A percentile compares a stretch with the other conserved stretches of the same genome.
These are phyloP conservation scores for Croton setiger DNA, from an alignment of 441 rosid genomes.

Conservation along the genomic window DNA sequence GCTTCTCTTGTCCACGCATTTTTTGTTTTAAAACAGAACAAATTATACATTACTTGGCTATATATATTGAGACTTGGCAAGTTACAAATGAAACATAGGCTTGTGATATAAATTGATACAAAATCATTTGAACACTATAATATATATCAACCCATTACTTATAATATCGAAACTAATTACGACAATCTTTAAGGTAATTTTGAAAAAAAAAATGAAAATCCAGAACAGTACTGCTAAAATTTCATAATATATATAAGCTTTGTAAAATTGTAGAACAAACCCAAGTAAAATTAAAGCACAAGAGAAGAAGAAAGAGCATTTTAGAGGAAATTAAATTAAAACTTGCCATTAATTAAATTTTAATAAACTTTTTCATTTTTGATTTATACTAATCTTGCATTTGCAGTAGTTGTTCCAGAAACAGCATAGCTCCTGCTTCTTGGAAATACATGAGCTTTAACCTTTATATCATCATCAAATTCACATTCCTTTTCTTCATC, in stretches of 20 bases:
- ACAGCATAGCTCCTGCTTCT: constrained; percentile 47
- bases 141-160: too few species aligned
- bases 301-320: background rate
- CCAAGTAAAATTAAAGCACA: background rate
- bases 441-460: constrained; percentile 17
- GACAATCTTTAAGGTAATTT: too few species aligned
- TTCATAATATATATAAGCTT: too few species aligned
- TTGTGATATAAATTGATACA: too few species aligned
- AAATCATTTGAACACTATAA: too few species aligned
- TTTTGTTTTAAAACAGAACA: background rate
- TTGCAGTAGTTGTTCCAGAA: constrained; percentile 13
- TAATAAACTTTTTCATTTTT: background rate
- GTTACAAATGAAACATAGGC: too few species aligned
- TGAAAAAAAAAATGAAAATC: too few species aligned
- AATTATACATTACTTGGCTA: too few species aligned
- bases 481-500: constrained; percentile 67
- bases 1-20: constrained; percentile 63
- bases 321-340: background rate
- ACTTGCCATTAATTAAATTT: background rate
- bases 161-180: too few species aligned
- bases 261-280: too few species aligned
- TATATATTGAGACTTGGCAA: too few species aligned
- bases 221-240: too few species aligned
- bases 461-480: constrained; percentile 38
- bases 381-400: constrained; percentile 5